phyloP scores from a whole-genome alignment of 2,329 filamentous ascomycete species.

The Chaetoscypha palmicola region DNA sequence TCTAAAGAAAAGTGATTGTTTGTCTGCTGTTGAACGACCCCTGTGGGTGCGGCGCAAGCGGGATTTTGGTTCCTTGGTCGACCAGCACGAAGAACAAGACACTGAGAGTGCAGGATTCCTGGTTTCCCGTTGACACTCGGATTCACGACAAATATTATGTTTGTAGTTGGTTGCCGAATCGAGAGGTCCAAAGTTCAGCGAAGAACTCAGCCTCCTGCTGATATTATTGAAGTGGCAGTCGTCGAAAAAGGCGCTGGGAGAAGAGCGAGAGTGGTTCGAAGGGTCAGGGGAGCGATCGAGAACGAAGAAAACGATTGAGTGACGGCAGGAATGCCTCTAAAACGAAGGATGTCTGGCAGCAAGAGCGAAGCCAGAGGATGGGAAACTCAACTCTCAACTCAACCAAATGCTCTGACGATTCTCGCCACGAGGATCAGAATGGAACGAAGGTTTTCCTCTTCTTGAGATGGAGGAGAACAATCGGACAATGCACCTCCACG shows the following conservation, averaged over 20 bases:
- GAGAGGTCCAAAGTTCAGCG: constrained; percentile 2
- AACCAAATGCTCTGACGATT: no score
- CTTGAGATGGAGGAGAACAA: not conserved
- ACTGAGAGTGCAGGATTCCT: no score
- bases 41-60: constrained; percentile 19
- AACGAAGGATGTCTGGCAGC: not conserved
- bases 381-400: not conserved
- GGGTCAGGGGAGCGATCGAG: not conserved
- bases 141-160: not conserved
- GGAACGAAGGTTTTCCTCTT: not conserved
- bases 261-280: constrained; percentile 1
- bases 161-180: not conserved
- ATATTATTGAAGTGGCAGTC: no score
- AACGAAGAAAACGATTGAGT: not conserved
- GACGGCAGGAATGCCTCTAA: not conserved
- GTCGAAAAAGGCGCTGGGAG: no score
- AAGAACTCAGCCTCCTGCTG: constrained; percentile 4
- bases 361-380: not conserved
- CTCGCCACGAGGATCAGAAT: no score
- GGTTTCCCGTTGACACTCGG: no score
- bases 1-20: constrained; percentile 21
- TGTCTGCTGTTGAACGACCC: constrained; percentile 20
- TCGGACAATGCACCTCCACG: not conserved
- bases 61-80: constrained; percentile 28
- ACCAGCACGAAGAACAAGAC: constrained; percentile 10